Conservation (phyloP, 805 yeast species). For the Zygoascus ofunaensis region DNA sequence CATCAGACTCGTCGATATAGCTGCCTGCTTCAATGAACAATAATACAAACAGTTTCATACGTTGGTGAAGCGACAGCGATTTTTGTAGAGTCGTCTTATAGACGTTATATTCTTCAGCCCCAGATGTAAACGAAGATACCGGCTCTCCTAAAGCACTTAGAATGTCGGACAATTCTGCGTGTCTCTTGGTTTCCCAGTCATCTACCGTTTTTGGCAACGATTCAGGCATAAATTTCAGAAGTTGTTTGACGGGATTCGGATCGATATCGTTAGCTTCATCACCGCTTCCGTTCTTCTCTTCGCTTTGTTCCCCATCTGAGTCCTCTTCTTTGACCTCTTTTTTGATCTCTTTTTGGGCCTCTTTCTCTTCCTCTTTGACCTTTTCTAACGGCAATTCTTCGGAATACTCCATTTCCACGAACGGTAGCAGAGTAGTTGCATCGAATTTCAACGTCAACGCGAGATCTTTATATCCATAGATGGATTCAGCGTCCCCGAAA, state of each 20-base stretch:
- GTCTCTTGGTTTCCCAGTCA: neutral
- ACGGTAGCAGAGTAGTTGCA: slow-evolving; percentile 62
- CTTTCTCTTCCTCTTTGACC: slow-evolving; percentile 40
- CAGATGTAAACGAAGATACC: slow-evolving; percentile 8
- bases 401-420: slow-evolving; percentile 49
- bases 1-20: slow-evolving; percentile 67
- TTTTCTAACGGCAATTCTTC: slow-evolving; percentile 47
- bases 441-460: slow-evolving; percentile 60
- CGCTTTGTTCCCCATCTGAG: neutral
- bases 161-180: neutral
- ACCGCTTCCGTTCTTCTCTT: neutral
- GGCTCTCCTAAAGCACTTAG: neutral
- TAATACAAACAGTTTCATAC: slow-evolving; percentile 66
- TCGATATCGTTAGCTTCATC: neutral
- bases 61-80: slow-evolving; percentile 45
- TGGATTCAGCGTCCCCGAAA: slow-evolving; percentile 82
- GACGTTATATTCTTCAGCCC: slow-evolving; percentile 39
- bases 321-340: slow-evolving; percentile 15
- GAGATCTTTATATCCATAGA: slow-evolving; percentile 73
- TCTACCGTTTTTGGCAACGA: neutral
- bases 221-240: neutral
- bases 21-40: slow-evolving; percentile 92
- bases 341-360: slow-evolving; percentile 8
- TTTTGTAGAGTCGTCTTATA: slow-evolving; percentile 41
- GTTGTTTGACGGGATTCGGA: neutral